These are phyloP conservation scores for Epichloe hybrida DNA, from an alignment of 2,329 filamentous ascomycete species.

Conservation along the genomic window DNA sequence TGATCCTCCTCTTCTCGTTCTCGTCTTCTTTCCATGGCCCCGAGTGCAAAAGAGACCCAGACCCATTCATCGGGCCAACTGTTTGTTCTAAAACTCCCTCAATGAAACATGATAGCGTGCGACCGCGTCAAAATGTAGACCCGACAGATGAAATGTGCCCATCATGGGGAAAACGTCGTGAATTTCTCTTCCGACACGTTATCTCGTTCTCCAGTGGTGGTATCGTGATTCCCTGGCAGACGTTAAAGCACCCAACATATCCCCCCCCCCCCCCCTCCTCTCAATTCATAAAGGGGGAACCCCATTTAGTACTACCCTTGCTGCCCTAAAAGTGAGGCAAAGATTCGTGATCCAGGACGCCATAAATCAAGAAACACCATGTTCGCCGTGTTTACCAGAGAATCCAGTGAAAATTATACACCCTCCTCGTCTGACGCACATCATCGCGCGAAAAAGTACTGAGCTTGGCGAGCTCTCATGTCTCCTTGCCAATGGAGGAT, in stretches of 20 bases:
- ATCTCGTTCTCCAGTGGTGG: not conserved
- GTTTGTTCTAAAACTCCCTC: not conserved
- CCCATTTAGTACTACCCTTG: not conserved
- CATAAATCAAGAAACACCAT: not conserved
- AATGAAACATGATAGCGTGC: not conserved
- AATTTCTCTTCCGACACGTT: not conserved
- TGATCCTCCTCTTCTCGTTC: not conserved
- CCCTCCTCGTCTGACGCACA: not conserved
- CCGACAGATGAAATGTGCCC: not conserved
- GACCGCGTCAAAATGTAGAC: not conserved
- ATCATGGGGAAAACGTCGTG: not conserved
- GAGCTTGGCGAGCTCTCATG: not conserved
- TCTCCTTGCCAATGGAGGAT: conserved; percentile 3
- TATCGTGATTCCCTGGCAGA: not conserved
- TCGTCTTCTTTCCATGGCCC: no score
- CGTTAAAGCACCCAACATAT: not conserved
- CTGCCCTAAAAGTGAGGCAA: not conserved
- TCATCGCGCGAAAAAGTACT: not conserved
- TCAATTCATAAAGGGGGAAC: not conserved
- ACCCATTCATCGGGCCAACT: no score
- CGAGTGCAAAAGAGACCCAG: not conserved
- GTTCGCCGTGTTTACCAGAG: conserved; percentile 2
- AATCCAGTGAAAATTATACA: not conserved
- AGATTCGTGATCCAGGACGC: not conserved
- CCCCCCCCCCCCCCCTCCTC: not conserved